Evolutionary conservation across 116 monocot species (phyloP), one percentile per base, ranked within the genome.

Genomic region (Phalaenopsis hybrid): DNA sequence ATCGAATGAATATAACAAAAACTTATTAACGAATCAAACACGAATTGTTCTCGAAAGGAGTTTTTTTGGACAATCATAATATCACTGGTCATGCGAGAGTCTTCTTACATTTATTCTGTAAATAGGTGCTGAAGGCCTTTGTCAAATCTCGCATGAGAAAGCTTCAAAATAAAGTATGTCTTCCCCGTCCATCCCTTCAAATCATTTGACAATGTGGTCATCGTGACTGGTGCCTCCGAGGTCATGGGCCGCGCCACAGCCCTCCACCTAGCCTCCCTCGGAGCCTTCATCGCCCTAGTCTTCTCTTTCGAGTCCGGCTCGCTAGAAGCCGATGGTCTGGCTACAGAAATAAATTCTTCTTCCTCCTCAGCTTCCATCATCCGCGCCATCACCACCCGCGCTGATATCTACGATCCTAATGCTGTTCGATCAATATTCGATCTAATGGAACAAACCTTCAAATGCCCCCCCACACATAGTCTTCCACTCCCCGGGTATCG

Each of bases 211-310:
- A 81, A 80, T 20, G 79, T 78, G 2, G 88, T 87, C 63, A 90
- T 90, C 76, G 80, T 90, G 57, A 90, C 90, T 31, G 90, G 90
- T 80, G 79, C 84, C 4, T 84, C 85, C 16, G 72, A 31, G 31
- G 31, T 31, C 0, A 90, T 90, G 50, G 90, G 90, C 80, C 81
- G 90, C 31, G 84, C 83, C 73, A 79, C 86, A 50, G 81, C 85
- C 73, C 51, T 76, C 78, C 88, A 85, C 83, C 88, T 90, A 9
- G 51, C 88, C 65, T 83, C 90, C 74, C 86, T 88, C 76, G 90
- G 90, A 43, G 85, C 90, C 46, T 48, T 67, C 84, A 78, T 92
- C 55, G 83, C 88, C 80, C n/a, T 94, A 81, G 84, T 76, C 81
- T 91, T 92, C 78, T 70, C 81, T 73, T 31, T 0, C 31, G 31